phyloP scores from a whole-genome alignment of 352 stramenopile species.

The Globisporangium camurandrum region DNA sequence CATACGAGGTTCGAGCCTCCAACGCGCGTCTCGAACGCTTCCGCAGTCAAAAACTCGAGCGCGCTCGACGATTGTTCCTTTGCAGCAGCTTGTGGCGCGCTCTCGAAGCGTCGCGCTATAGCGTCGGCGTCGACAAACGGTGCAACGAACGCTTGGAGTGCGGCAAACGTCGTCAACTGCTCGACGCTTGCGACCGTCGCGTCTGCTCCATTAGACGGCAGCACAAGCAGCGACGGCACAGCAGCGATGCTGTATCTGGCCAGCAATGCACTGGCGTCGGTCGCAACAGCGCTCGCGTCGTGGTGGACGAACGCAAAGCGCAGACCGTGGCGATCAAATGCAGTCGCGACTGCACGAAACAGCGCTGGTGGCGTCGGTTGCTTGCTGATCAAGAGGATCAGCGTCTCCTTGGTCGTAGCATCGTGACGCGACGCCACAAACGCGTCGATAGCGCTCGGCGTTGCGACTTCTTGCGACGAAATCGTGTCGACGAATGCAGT shows the following conservation, averaged over 20 bases:
- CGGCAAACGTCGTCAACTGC: no score
- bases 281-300: constrained; percentile 5
- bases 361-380: constrained; percentile 48
- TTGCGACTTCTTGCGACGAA: constrained; percentile 3
- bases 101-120: background rate
- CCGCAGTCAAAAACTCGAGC: constrained; percentile 31
- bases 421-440: constrained; percentile 11
- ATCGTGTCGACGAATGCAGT: constrained; percentile 41
- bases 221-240: constrained; percentile 38
- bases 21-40: constrained; percentile 47
- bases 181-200: no score
- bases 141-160: constrained; percentile 48
- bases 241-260: constrained; percentile 23
- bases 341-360: constrained; percentile 50
- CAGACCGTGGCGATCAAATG: constrained; percentile 40
- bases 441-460: constrained; percentile 17
- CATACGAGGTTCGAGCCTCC: constrained; percentile 43
- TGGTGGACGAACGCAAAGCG: constrained; percentile 46
- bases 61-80: background rate
- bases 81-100: background rate
- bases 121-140: constrained; percentile 25
- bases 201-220: no score
- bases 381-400: constrained; percentile 59
- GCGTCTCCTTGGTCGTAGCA: constrained; percentile 11
- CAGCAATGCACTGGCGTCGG: constrained; percentile 22